phyloP scores from a whole-genome alignment of 2,329 filamentous ascomycete species.

The Aspergillus aculeatinus region DNA sequence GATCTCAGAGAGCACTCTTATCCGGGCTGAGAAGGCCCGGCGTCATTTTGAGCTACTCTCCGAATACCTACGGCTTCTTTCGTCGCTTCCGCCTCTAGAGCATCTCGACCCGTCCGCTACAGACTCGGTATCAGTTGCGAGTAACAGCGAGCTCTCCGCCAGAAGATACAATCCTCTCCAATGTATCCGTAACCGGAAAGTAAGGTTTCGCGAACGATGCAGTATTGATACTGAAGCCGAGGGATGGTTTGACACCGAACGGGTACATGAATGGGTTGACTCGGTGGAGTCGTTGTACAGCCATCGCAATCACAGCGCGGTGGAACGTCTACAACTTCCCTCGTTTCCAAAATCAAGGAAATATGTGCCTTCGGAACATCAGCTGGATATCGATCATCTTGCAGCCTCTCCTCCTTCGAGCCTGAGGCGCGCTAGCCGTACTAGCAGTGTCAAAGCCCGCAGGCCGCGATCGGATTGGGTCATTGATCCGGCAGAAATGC shows the following conservation, averaged over 20 bases:
- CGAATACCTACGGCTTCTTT: conserved; percentile 79
- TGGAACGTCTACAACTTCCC: conserved; percentile 48
- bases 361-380: conserved; percentile 17
- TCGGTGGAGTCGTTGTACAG: conserved; percentile 56
- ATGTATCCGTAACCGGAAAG: conserved; percentile 84
- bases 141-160: conserved; percentile 51
- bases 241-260: conserved; percentile 72
- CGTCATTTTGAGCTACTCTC: conserved; percentile 81
- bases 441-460: conserved; percentile 58
- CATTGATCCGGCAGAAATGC: conserved; percentile 76
- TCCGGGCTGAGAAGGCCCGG: conserved; percentile 79
- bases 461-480: conserved; percentile 82
- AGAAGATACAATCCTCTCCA: conserved; percentile 88
- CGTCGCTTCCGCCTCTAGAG: conserved; percentile 66
- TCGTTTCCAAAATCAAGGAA: conserved; percentile 33
- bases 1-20: conserved; percentile 76
- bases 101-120: conserved; percentile 7
- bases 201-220: conserved; percentile 74
- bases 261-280: conserved; percentile 75
- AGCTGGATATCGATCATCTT: conserved; percentile 26
- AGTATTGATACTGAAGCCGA: conserved; percentile 71
- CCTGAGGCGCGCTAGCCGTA: conserved; percentile 43
- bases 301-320: conserved; percentile 45
- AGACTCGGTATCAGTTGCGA: conserved; percentile 21
- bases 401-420: conserved; percentile 40